Conservation (phyloP, 371 early-diverging fungal genomes). For the Mucor circinelloides region DNA sequence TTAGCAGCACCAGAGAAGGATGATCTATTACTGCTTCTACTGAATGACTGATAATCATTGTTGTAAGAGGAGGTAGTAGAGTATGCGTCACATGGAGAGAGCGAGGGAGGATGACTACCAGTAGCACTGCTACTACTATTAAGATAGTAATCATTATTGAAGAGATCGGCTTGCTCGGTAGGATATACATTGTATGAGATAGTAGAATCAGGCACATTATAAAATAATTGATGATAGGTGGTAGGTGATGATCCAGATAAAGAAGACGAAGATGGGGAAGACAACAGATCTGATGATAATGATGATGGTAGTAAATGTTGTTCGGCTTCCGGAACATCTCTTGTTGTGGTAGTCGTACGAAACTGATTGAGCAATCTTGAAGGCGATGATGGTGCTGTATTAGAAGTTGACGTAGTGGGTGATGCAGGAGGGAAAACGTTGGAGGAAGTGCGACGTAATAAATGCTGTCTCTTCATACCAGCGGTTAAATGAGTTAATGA, state of each 20-base stretch:
- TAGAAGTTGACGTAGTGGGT: not conserved
- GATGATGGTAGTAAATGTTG: slow-evolving; percentile 10
- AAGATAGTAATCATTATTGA: not conserved
- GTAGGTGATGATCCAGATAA: slow-evolving; percentile 5
- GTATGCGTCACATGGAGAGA: slow-evolving; percentile 24
- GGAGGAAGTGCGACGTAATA: slow-evolving; percentile 10
- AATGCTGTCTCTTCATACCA: not conserved
- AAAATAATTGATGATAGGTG: slow-evolving; percentile 15
- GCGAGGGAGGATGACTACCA: slow-evolving; percentile 12
- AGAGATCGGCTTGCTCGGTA: not conserved
- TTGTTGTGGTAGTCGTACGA: slow-evolving; percentile 2
- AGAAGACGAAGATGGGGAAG: slow-evolving; percentile 5
- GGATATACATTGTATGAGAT: slow-evolving; percentile 26
- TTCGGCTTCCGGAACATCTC: slow-evolving; percentile 19
- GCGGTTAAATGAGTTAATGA: slow-evolving; percentile 1
- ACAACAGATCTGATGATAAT: slow-evolving; percentile 16
- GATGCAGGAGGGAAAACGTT: not conserved
- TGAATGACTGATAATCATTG: not conserved
- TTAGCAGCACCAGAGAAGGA: not conserved
- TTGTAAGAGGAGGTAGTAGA: slow-evolving; percentile 18
- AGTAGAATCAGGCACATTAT: slow-evolving; percentile 16
- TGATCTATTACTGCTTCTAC: not conserved
- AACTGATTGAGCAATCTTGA: not conserved
- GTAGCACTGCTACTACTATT: not conserved
- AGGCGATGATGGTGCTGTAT: not conserved